Conservation (phyloP, 179 eudicot genomes). For the Vitellaria paradoxa region DNA sequence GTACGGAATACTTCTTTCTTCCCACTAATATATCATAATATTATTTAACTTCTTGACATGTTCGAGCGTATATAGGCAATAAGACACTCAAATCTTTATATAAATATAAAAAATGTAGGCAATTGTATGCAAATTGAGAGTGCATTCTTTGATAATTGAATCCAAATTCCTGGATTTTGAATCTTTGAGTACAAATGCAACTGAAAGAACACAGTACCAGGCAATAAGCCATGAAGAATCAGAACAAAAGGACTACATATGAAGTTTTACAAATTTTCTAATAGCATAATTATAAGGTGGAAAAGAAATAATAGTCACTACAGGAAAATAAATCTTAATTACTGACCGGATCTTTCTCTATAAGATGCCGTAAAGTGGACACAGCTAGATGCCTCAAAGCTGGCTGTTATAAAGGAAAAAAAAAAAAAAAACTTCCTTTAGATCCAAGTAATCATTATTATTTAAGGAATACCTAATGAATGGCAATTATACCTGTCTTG, state of each 20-base stretch:
- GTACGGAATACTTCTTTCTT: too few species aligned
- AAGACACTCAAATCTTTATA: not conserved
- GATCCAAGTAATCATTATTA: not conserved
- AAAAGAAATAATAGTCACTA: not conserved
- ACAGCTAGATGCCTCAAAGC: slow-evolving; percentile 91
- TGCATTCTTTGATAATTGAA: not conserved
- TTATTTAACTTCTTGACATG: too few species aligned
- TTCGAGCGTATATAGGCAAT: too few species aligned
- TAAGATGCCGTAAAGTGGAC: slow-evolving; percentile 91
- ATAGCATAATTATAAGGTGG: slow-evolving; percentile 8
- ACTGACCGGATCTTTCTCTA: slow-evolving; percentile 97
- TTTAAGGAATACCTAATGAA: not conserved
- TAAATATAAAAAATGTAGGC: not conserved
- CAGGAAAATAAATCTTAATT: not conserved
- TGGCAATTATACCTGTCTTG: slow-evolving; percentile 77
- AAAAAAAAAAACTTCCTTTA: slow-evolving; percentile 10
- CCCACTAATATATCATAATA: too few species aligned
- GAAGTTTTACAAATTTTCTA: not conserved
- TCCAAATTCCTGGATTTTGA: not conserved
- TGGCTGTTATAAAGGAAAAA: slow-evolving; percentile 55
- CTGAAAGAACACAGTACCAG: not conserved
- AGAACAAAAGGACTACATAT: not conserved
- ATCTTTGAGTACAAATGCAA: not conserved
- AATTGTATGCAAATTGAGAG: not conserved
- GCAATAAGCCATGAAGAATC: not conserved